Conservation (phyloP, 768 basidiomycete species). For the Leccinum truebloodii region DNA sequence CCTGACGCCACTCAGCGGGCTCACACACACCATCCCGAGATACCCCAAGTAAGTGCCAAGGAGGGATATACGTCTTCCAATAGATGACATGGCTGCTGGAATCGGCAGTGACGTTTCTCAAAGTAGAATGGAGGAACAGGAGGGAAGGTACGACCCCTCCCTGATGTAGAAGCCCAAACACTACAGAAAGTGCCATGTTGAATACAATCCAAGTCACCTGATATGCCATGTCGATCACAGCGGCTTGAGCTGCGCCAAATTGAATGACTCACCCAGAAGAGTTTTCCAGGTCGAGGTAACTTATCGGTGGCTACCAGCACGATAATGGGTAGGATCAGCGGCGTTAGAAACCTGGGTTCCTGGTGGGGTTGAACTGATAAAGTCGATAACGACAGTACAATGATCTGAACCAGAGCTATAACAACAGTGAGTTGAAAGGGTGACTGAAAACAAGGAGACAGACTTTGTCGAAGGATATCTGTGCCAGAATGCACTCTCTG, state of each 20-base stretch:
- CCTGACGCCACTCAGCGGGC: not conserved
- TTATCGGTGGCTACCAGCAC: slow-evolving; percentile 30
- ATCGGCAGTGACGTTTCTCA: slow-evolving; percentile 10
- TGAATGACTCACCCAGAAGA: slow-evolving; percentile 35
- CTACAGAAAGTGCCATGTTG: slow-evolving; percentile 30
- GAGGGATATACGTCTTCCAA: slow-evolving; percentile 45
- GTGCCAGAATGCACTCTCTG: slow-evolving; percentile 14
- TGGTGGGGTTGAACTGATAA: slow-evolving; percentile 41
- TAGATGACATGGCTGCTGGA: slow-evolving; percentile 28
- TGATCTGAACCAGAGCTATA: slow-evolving; percentile 33
- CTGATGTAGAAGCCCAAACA: slow-evolving; percentile 42
- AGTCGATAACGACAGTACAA: slow-evolving; percentile 29
- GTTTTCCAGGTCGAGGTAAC: slow-evolving; percentile 25
- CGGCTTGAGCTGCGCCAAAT: not conserved
- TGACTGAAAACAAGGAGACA: not conserved
- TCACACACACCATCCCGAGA: slow-evolving; percentile 22
- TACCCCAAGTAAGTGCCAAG: slow-evolving; percentile 37
- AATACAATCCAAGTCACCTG: slow-evolving; percentile 32
- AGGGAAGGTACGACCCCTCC: slow-evolving; percentile 44
- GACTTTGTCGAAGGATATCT: slow-evolving; percentile 22
- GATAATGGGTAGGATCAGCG: slow-evolving; percentile 36
- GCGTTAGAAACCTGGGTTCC: slow-evolving; percentile 40
- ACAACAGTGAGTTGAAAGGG: slow-evolving; percentile 3
- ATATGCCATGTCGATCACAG: not conserved
- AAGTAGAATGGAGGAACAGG: slow-evolving; percentile 31